Evolutionary conservation across 2,329 filamentous ascomycete species (phyloP), one percentile per base, ranked within the genome.

Genomic region (Keithomyces neogunnii): DNA sequence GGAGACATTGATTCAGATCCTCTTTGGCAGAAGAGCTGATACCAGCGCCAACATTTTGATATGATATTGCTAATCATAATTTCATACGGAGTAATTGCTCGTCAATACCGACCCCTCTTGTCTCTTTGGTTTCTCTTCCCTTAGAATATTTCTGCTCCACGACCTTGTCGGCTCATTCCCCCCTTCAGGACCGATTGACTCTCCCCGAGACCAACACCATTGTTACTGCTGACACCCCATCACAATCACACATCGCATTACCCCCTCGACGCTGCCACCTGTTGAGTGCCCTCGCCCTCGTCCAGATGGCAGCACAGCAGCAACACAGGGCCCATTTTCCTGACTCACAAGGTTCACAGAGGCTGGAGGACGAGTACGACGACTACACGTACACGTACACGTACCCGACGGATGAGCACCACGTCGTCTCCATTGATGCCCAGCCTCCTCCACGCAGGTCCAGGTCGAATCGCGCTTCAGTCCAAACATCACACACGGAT

Each of bases 321-420:
- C 74, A 76, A 39, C 82, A 82, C 69, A 82, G 79, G 79, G 78
- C 78, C 63, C 68, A 79, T 62, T 69, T 82, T 55, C 78, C 80
- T 53, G 66, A 72, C 55, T 68, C 75, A 43, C 50, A 48, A 36
- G 47, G 49, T 55, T 68, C 75, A 47, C 50, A 48, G 49, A 43
- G 49, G 47, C 36, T 10, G 49, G 13, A 32, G 45, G 49, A 44
- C 46, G 52, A 49, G 49, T 54, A 45, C 45, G 50, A 54, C 47
- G 45, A 52, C 38, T 50, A 44, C 47, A 45, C 52, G 36, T 13
- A 40, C 47, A 45, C 52, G 36, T 13, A 40, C 38, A 40, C 38
- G 47, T 50, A 52, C 50, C 38, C 33, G 38, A n/a, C 31, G 19
- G 40, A 49, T 46, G 49, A 49, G 29, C 30, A 46, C 49, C 26